Percentiles rank a stretch among this genome's conserved stretches.
Conservation (phyloP, 768 basidiomycete genomes). For the Suillus paluster region DNA sequence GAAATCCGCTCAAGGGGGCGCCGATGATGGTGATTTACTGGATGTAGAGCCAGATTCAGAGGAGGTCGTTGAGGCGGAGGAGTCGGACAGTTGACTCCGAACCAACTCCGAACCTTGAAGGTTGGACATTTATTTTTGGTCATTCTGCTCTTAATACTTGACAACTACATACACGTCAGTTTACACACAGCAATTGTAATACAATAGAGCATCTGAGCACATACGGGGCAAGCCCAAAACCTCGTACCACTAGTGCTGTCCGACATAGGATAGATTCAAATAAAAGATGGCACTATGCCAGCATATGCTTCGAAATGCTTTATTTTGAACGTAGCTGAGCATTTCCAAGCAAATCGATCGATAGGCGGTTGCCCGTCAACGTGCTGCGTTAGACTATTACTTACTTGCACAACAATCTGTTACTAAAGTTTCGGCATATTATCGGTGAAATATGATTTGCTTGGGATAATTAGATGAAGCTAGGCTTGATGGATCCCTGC, state of each 20-base stretch:
- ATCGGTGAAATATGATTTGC: neutral
- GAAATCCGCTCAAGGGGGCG: conserved; percentile 34
- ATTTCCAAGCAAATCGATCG: neutral
- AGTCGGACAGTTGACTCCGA: conserved; percentile 27
- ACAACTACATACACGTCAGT: neutral
- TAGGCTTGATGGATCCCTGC: too few relatives aligned
- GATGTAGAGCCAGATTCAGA: conserved; percentile 49
- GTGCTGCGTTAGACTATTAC: neutral
- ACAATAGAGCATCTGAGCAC: neutral
- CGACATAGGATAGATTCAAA: neutral
- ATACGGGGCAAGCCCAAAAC: neutral
- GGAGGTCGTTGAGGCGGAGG: conserved; percentile 31
- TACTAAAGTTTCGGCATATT: neutral
- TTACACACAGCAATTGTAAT: neutral
- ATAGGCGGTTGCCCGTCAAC: neutral
- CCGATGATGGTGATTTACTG: conserved; percentile 64
- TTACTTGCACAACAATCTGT: neutral
- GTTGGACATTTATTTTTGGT: conserved; percentile 1
- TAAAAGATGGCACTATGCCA: neutral
- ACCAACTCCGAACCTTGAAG: too few relatives aligned
- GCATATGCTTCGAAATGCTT: neutral
- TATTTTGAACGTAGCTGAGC: neutral
- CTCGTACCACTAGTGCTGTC: neutral
- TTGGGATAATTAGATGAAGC: neutral
- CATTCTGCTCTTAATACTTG: neutral